Conservation (phyloP, 73 alveolate genomes). For the Effrenium voratum region DNA sequence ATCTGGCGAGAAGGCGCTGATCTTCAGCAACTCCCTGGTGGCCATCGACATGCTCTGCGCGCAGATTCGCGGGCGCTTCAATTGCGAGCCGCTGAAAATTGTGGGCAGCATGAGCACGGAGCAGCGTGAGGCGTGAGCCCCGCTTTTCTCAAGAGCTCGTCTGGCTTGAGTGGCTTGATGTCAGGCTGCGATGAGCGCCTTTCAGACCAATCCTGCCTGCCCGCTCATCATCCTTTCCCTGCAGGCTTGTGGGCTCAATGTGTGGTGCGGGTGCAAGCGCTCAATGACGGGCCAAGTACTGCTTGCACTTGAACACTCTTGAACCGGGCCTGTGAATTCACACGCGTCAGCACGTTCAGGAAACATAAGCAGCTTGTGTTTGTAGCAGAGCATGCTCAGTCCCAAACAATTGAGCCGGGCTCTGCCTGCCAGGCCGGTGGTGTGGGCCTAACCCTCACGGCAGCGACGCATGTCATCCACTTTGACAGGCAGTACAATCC, state of each 20-base stretch:
- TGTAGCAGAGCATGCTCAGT: no score
- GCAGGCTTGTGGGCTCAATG: no score
- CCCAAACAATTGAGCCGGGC: no score
- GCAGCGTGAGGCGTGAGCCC: background rate
- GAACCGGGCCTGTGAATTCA: no score
- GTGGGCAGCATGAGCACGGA: background rate
- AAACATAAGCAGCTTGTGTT: no score
- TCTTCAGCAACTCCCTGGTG: conserved; percentile 27
- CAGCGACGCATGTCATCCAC: conserved; percentile 82
- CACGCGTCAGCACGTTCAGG: no score
- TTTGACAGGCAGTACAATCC: conserved; percentile 66
- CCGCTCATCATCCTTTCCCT: background rate
- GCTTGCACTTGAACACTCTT: no score
- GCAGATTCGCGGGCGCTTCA: background rate
- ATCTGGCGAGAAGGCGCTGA: conserved; percentile 31
- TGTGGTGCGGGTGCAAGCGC: no score
- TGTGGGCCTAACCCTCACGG: conserved; percentile 70
- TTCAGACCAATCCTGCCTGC: background rate
- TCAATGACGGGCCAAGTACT: no score
- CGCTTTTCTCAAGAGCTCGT: background rate
- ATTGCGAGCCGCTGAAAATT: conserved; percentile 10
- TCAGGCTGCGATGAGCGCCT: background rate
- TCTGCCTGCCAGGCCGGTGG: conserved; percentile 55
- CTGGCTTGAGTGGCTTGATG: background rate
- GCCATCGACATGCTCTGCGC: conserved; percentile 23